phyloP scores from a whole-genome alignment of 1,284 basidiomycete genomes.

The Athelia psychrophila region DNA sequence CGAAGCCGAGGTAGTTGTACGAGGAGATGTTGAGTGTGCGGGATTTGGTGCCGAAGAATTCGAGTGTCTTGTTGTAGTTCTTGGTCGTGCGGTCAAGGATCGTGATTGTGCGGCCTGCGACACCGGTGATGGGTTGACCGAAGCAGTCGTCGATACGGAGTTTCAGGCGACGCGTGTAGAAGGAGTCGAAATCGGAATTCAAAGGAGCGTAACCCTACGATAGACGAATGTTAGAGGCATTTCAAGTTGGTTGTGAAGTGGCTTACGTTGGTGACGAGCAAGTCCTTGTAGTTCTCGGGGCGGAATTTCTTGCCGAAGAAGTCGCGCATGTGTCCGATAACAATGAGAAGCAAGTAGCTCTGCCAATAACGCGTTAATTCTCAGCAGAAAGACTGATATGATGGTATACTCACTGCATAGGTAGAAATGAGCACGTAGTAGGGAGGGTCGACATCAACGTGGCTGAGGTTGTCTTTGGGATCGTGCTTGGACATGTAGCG shows the following conservation, averaged over 20 bases:
- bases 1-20: slow-evolving; percentile 99
- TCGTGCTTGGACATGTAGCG: slow-evolving; percentile 67
- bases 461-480: slow-evolving; percentile 44
- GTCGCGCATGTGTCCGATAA: slow-evolving; percentile 91
- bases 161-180: slow-evolving; percentile 97
- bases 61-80: slow-evolving; percentile 82
- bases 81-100: slow-evolving; percentile 83
- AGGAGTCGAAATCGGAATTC: slow-evolving; percentile 98
- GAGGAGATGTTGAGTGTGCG: slow-evolving; percentile 96
- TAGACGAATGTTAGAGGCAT: neutral
- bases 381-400: too few relatives aligned
- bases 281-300: slow-evolving; percentile 73
- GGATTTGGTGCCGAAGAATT: slow-evolving; percentile 78
- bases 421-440: slow-evolving; percentile 92
- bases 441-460: slow-evolving; percentile 76
- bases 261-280: slow-evolving; percentile 80
- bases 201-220: slow-evolving; percentile 90
- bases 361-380: neutral
- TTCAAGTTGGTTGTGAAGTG: neutral
- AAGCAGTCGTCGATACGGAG: slow-evolving; percentile 96
- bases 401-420: slow-evolving; percentile 39
- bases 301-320: slow-evolving; percentile 90
- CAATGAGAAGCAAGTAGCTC: slow-evolving; percentile 86
- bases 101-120: slow-evolving; percentile 91
- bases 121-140: slow-evolving; percentile 89